phyloP scores from a whole-genome alignment of 2,329 filamentous ascomycete genomes.

The Verticillium isaacii region DNA sequence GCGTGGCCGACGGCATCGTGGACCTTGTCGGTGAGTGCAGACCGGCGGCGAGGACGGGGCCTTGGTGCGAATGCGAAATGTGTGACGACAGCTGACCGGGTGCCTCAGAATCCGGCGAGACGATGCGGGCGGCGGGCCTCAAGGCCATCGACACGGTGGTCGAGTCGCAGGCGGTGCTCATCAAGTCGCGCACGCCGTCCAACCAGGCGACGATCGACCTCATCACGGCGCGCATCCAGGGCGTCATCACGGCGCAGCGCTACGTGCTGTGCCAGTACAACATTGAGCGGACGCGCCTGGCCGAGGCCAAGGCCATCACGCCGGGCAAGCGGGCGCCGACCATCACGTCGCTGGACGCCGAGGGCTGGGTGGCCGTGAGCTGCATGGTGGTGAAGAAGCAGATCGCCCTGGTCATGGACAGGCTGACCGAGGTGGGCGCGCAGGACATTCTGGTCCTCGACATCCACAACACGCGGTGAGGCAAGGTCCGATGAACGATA shows the following conservation, averaged over 20 bases:
- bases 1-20: conserved; percentile 94
- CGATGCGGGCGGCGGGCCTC: conserved; percentile 92
- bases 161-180: conserved; percentile 80
- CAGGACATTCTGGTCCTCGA: conserved; percentile 81
- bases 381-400: conserved; percentile 89
- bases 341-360: conserved; percentile 80
- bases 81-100: background rate
- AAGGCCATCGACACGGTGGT: conserved; percentile 93
- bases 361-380: conserved; percentile 90
- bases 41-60: no score
- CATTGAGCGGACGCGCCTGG: conserved; percentile 66
- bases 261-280: conserved; percentile 98
- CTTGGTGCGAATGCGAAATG: no score
- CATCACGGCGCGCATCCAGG: conserved; percentile 80
- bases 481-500: no score
- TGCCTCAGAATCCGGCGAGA: conserved; percentile 83
- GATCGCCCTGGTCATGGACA: conserved; percentile 83
- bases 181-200: conserved; percentile 81
- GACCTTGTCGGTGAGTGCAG: conserved; percentile 82
- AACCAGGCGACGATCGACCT: conserved; percentile 77
- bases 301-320: conserved; percentile 69
- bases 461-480: conserved; percentile 70
- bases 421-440: conserved; percentile 69
- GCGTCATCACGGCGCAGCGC: conserved; percentile 91
- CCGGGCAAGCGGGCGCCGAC: conserved; percentile 93